Base-by-base conservation (phyloP, 2,329 filamentous ascomycete species). In the Plectosphaerella cucumerina region DNA sequence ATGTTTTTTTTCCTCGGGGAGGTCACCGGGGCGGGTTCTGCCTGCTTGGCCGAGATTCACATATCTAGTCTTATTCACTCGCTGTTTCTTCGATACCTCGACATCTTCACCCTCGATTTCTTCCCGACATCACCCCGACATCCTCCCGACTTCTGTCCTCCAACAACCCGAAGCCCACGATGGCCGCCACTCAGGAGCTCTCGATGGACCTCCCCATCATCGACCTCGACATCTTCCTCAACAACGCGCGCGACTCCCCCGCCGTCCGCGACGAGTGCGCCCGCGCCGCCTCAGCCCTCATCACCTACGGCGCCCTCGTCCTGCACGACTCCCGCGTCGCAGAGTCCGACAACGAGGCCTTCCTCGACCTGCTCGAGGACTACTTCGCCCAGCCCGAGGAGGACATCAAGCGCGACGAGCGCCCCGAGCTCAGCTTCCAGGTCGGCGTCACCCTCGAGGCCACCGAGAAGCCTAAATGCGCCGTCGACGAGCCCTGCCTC, bases 381-480 rank as follows among this genome's bases (percentile, higher is more conserved):
- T 84, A 84, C 70, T 84, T 84, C 60, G 79, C 78, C 33, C 81
- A 84, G 64, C 75, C 80, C 15, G 67, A 69, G 17, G 70, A 63
- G 9, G 63, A 60, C 3, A 70, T 84, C 34, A 64, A 63, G 46
- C 62, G 61, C 34, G 81, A 84, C 57, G 78, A 82, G 68, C 73
- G 79, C 3, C 81, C 81, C 6, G 77, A 78, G 60, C 68, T 84
- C 22, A 74, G 75, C 60, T 84, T 82, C 68, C 81, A 84, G 67
- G 73, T 84, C 47, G 81, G 81, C 56, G 81, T 82, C 41, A 84
- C 81, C 31, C 75, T 84, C 50, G 81, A 82, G 58, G 80, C 82
- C 66, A 84, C 81, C 1, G 81, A 84, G 70, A 81, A 77, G 69
- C 81, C 81, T 50, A 82, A 82, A 66, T 84, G 81, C 64, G 81